A percentile compares a stretch with the other conserved stretches of the same genome.
Conservation (phyloP, 2,329 filamentous ascomycete genomes). For the Fusarium mundagurra region DNA sequence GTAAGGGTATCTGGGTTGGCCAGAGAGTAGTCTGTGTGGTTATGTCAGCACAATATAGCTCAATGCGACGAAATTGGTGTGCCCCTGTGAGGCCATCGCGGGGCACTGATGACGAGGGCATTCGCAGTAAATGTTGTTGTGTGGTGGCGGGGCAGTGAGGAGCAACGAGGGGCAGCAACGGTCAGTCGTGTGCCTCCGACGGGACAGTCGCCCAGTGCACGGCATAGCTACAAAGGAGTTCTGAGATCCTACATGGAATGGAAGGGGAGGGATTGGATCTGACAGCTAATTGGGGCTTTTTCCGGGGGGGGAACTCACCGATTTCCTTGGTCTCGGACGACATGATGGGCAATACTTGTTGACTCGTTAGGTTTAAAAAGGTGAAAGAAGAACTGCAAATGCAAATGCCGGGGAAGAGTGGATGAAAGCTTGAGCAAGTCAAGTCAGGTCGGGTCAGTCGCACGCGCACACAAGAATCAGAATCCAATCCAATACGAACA, state of each 20-base stretch:
- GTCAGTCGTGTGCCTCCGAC: background rate
- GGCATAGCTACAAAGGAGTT: conserved; percentile 9
- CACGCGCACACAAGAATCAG: conserved; percentile 28
- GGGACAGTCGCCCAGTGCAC: conserved; percentile 7
- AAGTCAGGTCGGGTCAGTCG: conserved; percentile 37
- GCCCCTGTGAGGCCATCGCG: conserved; percentile 18
- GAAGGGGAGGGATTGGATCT: background rate
- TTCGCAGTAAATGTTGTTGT: conserved; percentile 38
- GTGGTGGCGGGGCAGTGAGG: conserved; percentile 39
- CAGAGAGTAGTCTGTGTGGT: conserved; percentile 81
- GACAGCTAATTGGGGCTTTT: conserved; percentile 1
- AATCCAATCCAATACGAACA: conserved; percentile 15
- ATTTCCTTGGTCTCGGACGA: conserved; percentile 58
- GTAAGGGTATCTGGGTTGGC: conserved; percentile 94
- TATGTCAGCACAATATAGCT: conserved; percentile 8
- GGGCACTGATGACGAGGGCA: conserved; percentile 39
- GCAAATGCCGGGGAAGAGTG: conserved; percentile 30
- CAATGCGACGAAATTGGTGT: background rate
- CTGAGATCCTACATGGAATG: background rate
- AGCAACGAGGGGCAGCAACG: conserved; percentile 40
- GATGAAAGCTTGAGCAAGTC: conserved; percentile 39
- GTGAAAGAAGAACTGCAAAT: conserved; percentile 35
- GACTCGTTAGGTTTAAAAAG: conserved; percentile 28
- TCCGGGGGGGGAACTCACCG: conserved; percentile 48
- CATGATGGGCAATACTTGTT: conserved; percentile 51